Conservation (phyloP, 2,329 filamentous ascomycete species). For the Nemania sp. region DNA sequence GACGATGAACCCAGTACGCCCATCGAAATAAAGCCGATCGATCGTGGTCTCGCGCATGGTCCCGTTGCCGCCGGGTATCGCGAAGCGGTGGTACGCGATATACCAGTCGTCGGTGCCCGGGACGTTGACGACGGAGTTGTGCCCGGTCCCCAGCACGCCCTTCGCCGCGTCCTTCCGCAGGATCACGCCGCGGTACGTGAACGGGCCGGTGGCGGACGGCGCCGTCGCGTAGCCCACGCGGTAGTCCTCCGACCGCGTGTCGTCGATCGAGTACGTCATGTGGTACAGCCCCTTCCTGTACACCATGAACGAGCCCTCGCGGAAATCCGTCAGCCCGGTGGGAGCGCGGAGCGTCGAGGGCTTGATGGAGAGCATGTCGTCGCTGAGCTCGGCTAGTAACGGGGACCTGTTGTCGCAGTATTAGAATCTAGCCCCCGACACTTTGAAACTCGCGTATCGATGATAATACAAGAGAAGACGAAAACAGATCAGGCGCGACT, state of each 20-base stretch:
- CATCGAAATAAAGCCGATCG: conserved; percentile 47
- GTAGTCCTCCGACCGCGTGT: conserved; percentile 52
- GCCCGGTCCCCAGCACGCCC: conserved; percentile 52
- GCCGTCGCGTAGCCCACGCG: conserved; percentile 53
- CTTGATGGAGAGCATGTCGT: conserved; percentile 53
- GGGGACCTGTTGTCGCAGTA: conserved; percentile 37
- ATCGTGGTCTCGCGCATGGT: conserved; percentile 50
- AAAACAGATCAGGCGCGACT: not conserved
- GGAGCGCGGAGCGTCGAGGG: conserved; percentile 41
- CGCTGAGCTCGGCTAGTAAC: conserved; percentile 47
- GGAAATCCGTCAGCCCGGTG: conserved; percentile 47
- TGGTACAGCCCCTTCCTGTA: conserved; percentile 53
- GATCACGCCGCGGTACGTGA: conserved; percentile 50
- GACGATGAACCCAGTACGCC: conserved; percentile 44
- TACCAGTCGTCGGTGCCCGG: conserved; percentile 55
- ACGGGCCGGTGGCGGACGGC: conserved; percentile 46
- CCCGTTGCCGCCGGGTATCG: conserved; percentile 50
- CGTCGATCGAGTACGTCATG: conserved; percentile 53
- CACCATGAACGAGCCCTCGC: conserved; percentile 50
- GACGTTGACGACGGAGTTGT: conserved; percentile 51
- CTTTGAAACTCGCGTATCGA: no score
- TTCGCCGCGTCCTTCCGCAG: conserved; percentile 47
- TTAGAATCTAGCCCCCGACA: not conserved
- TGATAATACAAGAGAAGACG: no score
- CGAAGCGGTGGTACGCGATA: conserved; percentile 54